phyloP scores from a whole-genome alignment of 148 eudicot genomes.

The Persicaria maculosa region DNA sequence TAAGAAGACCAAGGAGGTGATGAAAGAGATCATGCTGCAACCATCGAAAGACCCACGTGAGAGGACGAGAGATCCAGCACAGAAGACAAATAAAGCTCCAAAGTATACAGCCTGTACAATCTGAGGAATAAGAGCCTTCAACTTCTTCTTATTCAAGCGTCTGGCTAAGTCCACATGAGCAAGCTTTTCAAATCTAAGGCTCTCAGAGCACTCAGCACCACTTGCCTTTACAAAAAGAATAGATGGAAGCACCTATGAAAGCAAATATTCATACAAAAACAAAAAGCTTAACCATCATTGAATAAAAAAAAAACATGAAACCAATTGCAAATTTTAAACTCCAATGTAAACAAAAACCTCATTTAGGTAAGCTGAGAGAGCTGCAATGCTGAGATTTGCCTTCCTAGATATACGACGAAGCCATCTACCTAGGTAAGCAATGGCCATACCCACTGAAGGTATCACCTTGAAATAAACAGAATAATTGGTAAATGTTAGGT shows the following conservation, averaged over 20 bases:
- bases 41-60: constrained; percentile 52
- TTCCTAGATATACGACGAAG: constrained; percentile 67
- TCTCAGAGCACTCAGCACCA: constrained; percentile 71
- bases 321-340: not conserved
- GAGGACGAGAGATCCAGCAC: constrained; percentile 51
- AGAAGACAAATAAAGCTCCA: constrained; percentile 50
- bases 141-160: constrained; percentile 58
- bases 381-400: constrained; percentile 69
- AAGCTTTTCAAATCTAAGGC: constrained; percentile 57
- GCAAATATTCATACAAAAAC: not conserved
- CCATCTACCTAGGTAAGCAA: constrained; percentile 65
- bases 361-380: constrained; percentile 79
- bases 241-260: constrained; percentile 71
- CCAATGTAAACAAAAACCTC: constrained; percentile 41
- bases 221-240: constrained; percentile 89
- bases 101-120: constrained; percentile 67
- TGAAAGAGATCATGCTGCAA: constrained; percentile 55
- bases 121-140: constrained; percentile 90
- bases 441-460: constrained; percentile 59
- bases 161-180: constrained; percentile 55
- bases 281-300: not conserved
- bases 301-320: not conserved
- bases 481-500: not conserved
- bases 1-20: constrained; percentile 77
- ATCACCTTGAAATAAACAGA: constrained; percentile 46